These are phyloP conservation scores for Bimuria novae-zelandiae DNA, from an alignment of 2,329 filamentous ascomycete species.

Conservation along the genomic window DNA sequence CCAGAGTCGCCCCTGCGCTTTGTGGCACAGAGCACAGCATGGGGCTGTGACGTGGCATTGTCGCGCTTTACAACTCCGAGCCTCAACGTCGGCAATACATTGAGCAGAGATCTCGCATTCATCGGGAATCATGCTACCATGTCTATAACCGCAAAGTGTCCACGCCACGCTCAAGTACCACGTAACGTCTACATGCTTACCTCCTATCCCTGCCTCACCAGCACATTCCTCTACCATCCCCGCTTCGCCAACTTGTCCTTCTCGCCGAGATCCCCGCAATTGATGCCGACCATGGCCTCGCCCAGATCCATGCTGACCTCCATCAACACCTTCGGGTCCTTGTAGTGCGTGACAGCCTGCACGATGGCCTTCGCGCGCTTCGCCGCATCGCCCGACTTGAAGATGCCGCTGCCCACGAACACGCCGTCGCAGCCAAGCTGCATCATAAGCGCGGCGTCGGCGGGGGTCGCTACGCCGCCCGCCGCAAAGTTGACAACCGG, in stretches of 20 bases:
- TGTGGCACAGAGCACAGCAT: too few relatives aligned
- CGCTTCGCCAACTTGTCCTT: slow-evolving; percentile 82
- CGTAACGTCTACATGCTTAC: neutral
- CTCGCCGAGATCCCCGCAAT: slow-evolving; percentile 76
- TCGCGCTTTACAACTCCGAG: neutral
- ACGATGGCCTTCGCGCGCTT: slow-evolving; percentile 95
- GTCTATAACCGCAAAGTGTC: too few relatives aligned
- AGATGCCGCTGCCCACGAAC: slow-evolving; percentile 95
- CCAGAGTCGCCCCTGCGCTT: too few relatives aligned
- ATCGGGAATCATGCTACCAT: too few relatives aligned
- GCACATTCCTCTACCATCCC: slow-evolving; percentile 69
- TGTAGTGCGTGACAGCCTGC: slow-evolving; percentile 88
- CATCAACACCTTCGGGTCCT: slow-evolving; percentile 81
- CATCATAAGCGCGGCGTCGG: slow-evolving; percentile 98
- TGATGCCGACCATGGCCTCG: slow-evolving; percentile 98
- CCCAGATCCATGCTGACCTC: slow-evolving; percentile 86
- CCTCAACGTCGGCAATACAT: neutral
- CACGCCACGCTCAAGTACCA: neutral
- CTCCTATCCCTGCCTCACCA: neutral
- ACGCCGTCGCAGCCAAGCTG: slow-evolving; percentile 97
- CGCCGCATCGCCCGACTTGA: slow-evolving; percentile 90
- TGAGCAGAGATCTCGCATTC: neutral
- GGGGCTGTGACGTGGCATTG: neutral
- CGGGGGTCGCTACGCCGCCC: slow-evolving; percentile 98
- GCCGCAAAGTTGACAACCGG: slow-evolving; percentile 98